Percentiles rank a stretch among this genome's conserved stretches.
Conservation (phyloP, 306 rosid genomes). For the Fragaria vesca region DNA sequence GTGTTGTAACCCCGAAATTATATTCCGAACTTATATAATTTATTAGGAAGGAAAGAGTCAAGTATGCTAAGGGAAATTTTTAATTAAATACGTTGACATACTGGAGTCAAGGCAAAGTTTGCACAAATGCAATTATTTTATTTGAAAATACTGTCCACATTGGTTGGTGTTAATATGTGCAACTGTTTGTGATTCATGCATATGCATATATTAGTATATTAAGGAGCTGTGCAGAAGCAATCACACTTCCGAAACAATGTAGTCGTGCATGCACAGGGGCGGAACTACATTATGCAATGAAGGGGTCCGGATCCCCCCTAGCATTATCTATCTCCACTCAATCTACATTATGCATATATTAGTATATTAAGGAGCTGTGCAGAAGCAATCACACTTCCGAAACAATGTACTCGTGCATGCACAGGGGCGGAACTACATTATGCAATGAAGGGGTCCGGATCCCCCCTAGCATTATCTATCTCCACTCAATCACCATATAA, state of each 20-base stretch:
- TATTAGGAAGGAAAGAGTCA: not conserved
- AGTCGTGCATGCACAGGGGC: not conserved
- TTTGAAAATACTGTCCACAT: not conserved
- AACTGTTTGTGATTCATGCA: not conserved
- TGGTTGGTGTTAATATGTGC: not conserved
- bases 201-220: not conserved
- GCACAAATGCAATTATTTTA: not conserved
- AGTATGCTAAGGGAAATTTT: not conserved
- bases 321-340: too few relatives aligned
- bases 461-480: too few relatives aligned
- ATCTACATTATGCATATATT: not conserved
- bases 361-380: not conserved
- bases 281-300: too few relatives aligned
- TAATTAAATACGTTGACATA: not conserved
- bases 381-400: not conserved
- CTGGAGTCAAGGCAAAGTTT: not conserved
- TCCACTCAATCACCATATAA: too few relatives aligned
- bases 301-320: too few relatives aligned
- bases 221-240: not conserved
- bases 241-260: slow-evolving; percentile 2
- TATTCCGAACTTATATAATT: not conserved
- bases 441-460: too few relatives aligned
- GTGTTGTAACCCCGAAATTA: not conserved
- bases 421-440: too few relatives aligned
- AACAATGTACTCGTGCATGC: not conserved